Evolutionary conservation across 768 basidiomycete genomes (phyloP), one percentile per base, ranked within the genome.

Genomic region (Calocybe gangraenosa): DNA sequence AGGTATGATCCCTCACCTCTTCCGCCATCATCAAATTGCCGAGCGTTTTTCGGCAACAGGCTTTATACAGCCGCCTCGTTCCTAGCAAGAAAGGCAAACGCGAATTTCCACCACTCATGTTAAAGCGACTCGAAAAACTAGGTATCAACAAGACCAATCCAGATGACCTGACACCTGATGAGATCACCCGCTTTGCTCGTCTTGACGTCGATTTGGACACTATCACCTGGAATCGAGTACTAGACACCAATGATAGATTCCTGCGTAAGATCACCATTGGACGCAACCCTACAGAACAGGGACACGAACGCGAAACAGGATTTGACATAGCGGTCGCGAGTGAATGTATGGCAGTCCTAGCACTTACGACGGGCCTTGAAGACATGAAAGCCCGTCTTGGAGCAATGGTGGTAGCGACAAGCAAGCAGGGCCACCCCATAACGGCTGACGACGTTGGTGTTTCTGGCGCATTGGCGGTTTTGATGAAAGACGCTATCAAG

Each of bases 401-500:
- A 44, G 83, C 85, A 17, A 99, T 98, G 94, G 95, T 99, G 20
- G 91, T 99, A 37, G 95, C 90, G 4, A 90, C 92, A 2, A 88
- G 87, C 71, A 94, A 89, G 63, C 76, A 74, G 17, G 96, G 95
- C 17, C 87, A 92, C 2, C 82, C 94, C 20, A 75, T 99, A 65
- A 99, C 95, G 30, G 92, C 92, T 19, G 95, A 98, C 60, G 95
- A 99, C 62, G 78, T 99, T 42, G 95, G 95, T 53, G 90, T 88
- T 54, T 87, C 92, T 51, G 94, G 93, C 47, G 93, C 95, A 41
- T 81, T 99, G 42, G 90, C 95, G 11, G 94, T 98, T 41, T 77
- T 99, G 51, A 87, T 99, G 84, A 97, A 97, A 71, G 95, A 99
- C 58, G 91, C 96, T 13, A 92, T 99, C 71, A 99, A 98, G 70